Evolutionary conservation across 2,329 filamentous ascomycete genomes (phyloP).

Genomic region (Aspergillus thermomutatus): DNA sequence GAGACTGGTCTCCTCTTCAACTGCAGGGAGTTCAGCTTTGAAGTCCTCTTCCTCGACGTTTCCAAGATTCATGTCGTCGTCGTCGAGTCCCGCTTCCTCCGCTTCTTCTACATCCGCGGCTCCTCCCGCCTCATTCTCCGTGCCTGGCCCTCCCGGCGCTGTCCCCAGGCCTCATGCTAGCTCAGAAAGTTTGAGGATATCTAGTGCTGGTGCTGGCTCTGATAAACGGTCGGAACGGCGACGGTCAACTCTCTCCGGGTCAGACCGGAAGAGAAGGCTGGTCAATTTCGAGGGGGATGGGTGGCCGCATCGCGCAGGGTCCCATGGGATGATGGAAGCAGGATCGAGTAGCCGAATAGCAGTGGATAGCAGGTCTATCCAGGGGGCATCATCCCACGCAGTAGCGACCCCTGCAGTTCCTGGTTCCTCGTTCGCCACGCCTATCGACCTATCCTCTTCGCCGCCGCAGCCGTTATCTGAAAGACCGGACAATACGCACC

Average conservation of each 20-base stretch:
- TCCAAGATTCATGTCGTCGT: constrained; percentile 22
- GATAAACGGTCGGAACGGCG: constrained; percentile 17
- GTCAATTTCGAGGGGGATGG: constrained; percentile 33
- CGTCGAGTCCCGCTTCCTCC: constrained; percentile 18
- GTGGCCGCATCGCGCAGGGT: constrained; percentile 13
- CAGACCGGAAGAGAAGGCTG: constrained; percentile 43
- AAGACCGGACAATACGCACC: constrained; percentile 6
- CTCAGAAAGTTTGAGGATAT: constrained; percentile 9
- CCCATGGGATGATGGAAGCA: constrained; percentile 9
- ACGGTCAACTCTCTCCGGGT: constrained; percentile 19
- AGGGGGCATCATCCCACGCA: constrained; percentile 17
- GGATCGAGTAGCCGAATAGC: constrained; percentile 13
- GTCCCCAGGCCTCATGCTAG: constrained; percentile 14
- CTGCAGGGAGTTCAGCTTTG: constrained; percentile 11
- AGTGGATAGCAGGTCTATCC: constrained; percentile 24
- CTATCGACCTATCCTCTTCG: constrained; percentile 33
- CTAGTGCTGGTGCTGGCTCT: constrained; percentile 15
- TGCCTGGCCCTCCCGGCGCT: constrained; percentile 4
- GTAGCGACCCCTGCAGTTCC: constrained; percentile 9
- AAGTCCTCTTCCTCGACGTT: neutral
- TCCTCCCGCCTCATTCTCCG: constrained; percentile 7
- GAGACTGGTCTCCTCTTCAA: constrained; percentile 31
- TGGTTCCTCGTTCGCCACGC: constrained; percentile 30
- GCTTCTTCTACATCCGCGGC: constrained; percentile 11
- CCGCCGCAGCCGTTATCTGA: constrained; percentile 17